Evolutionary conservation across 345 rosid genomes (phyloP).

Genomic region (Viola odorata): DNA sequence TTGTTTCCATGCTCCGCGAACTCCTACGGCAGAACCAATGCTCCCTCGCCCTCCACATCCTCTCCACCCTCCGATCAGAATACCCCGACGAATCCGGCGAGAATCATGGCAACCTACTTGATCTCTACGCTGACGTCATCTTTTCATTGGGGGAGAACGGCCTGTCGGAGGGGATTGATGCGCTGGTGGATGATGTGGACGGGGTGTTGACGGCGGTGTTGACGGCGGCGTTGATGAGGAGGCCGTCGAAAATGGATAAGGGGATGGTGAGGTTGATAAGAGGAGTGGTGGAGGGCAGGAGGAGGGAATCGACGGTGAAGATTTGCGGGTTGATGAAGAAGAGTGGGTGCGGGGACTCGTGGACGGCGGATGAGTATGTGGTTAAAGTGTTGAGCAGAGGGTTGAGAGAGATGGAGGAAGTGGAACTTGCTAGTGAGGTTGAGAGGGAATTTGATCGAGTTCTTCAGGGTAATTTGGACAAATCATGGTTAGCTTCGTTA

Average conservation of each 20-base stretch:
- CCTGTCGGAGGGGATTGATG: slow-evolving; percentile 46
- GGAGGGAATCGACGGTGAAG: slow-evolving; percentile 68
- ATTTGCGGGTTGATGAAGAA: slow-evolving; percentile 58
- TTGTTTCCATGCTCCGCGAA: slow-evolving; percentile 59
- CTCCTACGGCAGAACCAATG: slow-evolving; percentile 75
- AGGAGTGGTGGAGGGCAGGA: slow-evolving; percentile 51
- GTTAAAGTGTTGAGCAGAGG: slow-evolving; percentile 57
- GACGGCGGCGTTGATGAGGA: background rate
- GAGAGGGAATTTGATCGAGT: slow-evolving; percentile 30
- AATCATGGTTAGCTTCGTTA: too few relatives aligned
- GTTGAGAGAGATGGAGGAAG: slow-evolving; percentile 57
- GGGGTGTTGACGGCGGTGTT: too few relatives aligned
- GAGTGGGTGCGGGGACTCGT: slow-evolving; percentile 53
- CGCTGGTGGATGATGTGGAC: slow-evolving; percentile 47
- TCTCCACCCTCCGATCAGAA: slow-evolving; percentile 56
- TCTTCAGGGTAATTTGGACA: slow-evolving; percentile 18
- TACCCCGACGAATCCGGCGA: slow-evolving; percentile 38
- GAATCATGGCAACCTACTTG: slow-evolving; percentile 14
- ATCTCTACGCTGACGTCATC: slow-evolving; percentile 57
- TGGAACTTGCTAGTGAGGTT: slow-evolving; percentile 47
- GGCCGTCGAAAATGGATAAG: slow-evolving; percentile 27
- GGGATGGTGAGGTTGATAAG: slow-evolving; percentile 45
- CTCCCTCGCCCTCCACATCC: slow-evolving; percentile 62
- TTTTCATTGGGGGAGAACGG: slow-evolving; percentile 47
- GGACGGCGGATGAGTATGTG: slow-evolving; percentile 55